Conservation (phyloP, 176 grass and related monocot genomes). For the Musa beccarii region DNA sequence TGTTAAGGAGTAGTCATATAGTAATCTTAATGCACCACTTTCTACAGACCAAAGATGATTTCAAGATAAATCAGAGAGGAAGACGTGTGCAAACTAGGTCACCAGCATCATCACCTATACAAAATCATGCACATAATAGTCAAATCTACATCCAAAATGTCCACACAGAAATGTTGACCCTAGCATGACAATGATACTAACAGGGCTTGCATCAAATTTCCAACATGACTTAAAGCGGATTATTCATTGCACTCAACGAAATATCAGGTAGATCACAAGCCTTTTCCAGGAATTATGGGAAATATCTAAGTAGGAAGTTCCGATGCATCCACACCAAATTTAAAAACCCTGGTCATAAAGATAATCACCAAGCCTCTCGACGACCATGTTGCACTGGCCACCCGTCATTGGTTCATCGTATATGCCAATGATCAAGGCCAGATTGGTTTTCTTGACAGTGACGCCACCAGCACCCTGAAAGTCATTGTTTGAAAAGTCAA, state of each 20-base stretch:
- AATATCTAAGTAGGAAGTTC: background rate
- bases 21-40: too few species aligned
- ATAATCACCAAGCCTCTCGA: constrained; percentile 6
- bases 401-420: background rate
- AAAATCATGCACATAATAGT: background rate
- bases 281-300: background rate
- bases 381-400: constrained; percentile 4
- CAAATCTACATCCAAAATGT: background rate
- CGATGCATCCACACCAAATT: background rate
- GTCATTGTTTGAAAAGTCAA: background rate
- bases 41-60: too few species aligned
- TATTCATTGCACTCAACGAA: background rate
- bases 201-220: background rate
- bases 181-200: background rate
- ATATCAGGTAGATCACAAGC: background rate
- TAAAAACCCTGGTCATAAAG: background rate
- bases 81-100: too few species aligned
- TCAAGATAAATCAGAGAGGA: too few species aligned
- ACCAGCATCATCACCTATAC: too few species aligned
- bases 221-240: background rate
- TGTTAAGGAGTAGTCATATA: too few species aligned
- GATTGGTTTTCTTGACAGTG: constrained; percentile 2
- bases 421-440: background rate
- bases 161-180: background rate
- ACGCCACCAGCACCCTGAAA: background rate